Evolutionary conservation across 805 yeast genomes (phyloP).

Genomic region (Cyberlindnera japonica): DNA sequence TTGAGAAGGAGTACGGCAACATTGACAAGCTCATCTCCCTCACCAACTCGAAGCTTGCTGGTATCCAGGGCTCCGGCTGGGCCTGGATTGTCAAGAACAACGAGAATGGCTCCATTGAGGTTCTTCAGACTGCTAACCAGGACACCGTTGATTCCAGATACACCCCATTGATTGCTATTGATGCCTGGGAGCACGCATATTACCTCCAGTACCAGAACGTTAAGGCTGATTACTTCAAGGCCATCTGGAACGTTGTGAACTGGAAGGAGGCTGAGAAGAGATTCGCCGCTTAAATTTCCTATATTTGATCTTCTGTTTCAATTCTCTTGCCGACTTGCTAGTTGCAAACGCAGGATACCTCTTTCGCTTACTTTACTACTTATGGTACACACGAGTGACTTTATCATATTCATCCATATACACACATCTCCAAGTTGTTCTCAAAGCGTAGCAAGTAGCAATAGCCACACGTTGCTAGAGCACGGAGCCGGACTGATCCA

Average conservation of each 20-base stretch:
- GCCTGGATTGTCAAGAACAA: constrained; percentile 84
- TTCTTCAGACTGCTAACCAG: constrained; percentile 80
- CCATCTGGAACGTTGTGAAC: constrained; percentile 91
- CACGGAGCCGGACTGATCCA: not conserved
- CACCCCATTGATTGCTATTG: constrained; percentile 81
- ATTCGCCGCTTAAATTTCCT: constrained; percentile 37
- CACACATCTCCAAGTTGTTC: too few species aligned
- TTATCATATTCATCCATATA: constrained; percentile 4
- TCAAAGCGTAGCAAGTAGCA: not conserved
- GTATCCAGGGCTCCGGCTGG: constrained; percentile 96
- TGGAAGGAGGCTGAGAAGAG: constrained; percentile 88
- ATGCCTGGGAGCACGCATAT: constrained; percentile 97
- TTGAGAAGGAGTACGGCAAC: constrained; percentile 63
- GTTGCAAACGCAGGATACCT: not conserved
- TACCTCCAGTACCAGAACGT: constrained; percentile 90
- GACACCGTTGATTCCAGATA: constrained; percentile 70
- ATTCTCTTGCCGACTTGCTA: not conserved
- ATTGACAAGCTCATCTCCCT: constrained; percentile 60
- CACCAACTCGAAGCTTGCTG: constrained; percentile 73
- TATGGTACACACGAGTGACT: not conserved
- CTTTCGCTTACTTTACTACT: not conserved
- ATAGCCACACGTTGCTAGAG: too few species aligned
- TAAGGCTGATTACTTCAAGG: constrained; percentile 88
- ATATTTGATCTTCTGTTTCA: not conserved
- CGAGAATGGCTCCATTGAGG: constrained; percentile 69